These are phyloP conservation scores for Kazachstania taianensis DNA, from an alignment of 805 yeast species.

Conservation along the genomic window DNA sequence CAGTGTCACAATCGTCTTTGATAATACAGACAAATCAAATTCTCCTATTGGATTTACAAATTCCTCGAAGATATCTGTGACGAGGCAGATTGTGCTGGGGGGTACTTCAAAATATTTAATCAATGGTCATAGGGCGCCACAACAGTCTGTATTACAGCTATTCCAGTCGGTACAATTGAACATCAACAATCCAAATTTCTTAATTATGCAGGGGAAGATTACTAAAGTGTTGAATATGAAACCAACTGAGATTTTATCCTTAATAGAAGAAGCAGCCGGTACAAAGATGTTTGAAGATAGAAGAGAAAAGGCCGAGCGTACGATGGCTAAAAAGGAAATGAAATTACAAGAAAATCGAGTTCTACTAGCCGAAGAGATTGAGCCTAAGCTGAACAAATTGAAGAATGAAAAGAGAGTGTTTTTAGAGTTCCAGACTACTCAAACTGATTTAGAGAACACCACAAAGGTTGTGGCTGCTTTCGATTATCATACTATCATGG, in stretches of 20 bases:
- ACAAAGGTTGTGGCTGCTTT: constrained; percentile 69
- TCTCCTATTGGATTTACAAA: constrained; percentile 86
- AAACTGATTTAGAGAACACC: constrained; percentile 66
- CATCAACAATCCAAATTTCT: constrained; percentile 91
- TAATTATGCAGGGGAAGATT: constrained; percentile 98
- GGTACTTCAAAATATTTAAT: constrained; percentile 87
- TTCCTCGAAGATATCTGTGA: constrained; percentile 70
- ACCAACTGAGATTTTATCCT: constrained; percentile 76
- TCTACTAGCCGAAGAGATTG: constrained; percentile 75
- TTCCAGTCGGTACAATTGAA: constrained; percentile 93
- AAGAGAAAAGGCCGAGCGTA: constrained; percentile 80
- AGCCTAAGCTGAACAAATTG: constrained; percentile 77
- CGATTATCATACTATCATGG: constrained; percentile 43
- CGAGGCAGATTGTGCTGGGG: constrained; percentile 83
- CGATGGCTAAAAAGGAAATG: constrained; percentile 84
- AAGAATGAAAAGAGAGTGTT: constrained; percentile 74
- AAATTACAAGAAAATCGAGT: constrained; percentile 70
- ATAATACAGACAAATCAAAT: constrained; percentile 62
- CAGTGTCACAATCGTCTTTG: constrained; percentile 90
- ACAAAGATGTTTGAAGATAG: constrained; percentile 92
- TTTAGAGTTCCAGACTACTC: constrained; percentile 78
- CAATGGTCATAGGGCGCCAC: constrained; percentile 95
- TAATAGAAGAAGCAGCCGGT: constrained; percentile 98
- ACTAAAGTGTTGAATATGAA: constrained; percentile 96
- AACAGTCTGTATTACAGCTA: constrained; percentile 77